Conservation (phyloP, 2,329 filamentous ascomycete genomes). For the Pyrenochaeta sp. region DNA sequence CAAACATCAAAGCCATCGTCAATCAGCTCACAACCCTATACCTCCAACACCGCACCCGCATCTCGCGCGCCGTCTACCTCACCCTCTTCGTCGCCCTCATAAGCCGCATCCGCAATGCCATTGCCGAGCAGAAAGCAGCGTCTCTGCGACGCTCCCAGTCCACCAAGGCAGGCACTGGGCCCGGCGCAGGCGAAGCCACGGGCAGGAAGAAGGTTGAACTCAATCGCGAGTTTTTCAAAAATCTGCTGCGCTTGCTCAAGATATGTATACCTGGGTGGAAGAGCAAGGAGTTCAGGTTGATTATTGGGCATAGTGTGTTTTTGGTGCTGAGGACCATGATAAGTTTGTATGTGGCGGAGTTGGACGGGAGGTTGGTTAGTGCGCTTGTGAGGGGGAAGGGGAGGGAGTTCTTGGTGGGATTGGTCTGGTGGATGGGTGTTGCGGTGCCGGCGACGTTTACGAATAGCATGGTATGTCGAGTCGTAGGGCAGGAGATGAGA, state of each 20-base stretch:
- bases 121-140: conserved; percentile 90
- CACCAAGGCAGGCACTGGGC: conserved; percentile 41
- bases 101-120: conserved; percentile 88
- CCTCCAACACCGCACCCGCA: conserved; percentile 49
- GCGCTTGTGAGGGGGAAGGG: conserved; percentile 90
- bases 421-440: conserved; percentile 99
- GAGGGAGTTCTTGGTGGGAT: conserved; percentile 83
- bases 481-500: neutral
- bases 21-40: conserved; percentile 49
- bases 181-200: conserved; percentile 46
- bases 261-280: conserved; percentile 92
- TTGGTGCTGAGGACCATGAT: conserved; percentile 89
- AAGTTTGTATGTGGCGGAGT: conserved; percentile 92
- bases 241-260: conserved; percentile 76
- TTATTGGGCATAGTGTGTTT: conserved; percentile 93
- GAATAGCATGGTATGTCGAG: conserved; percentile 85
- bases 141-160: conserved; percentile 64
- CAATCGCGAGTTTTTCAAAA: conserved; percentile 85
- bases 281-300: conserved; percentile 84
- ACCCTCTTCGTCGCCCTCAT: conserved; percentile 52
- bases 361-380: conserved; percentile 93
- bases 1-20: conserved; percentile 45
- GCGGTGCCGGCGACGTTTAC: conserved; percentile 96
- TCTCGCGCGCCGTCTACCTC: conserved; percentile 52
- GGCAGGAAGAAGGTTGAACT: conserved; percentile 83